Conservation (phyloP, 2,329 filamentous ascomycete genomes). For the Emmonsiellopsis sp. region DNA sequence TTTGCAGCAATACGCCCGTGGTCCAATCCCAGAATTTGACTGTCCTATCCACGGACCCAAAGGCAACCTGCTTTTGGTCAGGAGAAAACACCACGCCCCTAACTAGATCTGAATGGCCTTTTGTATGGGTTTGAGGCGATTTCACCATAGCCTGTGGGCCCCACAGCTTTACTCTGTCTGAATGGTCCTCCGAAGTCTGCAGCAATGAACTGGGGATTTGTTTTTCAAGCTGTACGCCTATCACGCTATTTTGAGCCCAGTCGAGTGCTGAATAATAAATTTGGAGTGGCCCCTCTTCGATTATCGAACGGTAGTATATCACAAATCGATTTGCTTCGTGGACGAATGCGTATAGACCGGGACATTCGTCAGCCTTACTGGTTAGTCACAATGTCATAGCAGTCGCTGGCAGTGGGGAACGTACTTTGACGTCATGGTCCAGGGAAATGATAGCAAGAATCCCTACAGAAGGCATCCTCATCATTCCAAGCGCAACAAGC, state of each 20-base stretch:
- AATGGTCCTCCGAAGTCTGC: background rate
- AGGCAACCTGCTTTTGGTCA: background rate
- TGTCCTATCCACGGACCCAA: too few relatives aligned
- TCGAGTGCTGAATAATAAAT: background rate
- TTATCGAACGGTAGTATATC: background rate
- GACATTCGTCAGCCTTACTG: background rate
- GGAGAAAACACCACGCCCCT: background rate
- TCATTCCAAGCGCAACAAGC: background rate
- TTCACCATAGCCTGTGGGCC: background rate
- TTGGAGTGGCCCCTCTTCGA: background rate
- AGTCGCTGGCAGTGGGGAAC: background rate
- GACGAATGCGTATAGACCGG: background rate
- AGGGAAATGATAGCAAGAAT: background rate
- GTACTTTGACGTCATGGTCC: background rate
- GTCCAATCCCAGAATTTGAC: background rate
- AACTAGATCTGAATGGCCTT: background rate
- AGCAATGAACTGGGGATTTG: background rate
- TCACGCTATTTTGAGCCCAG: background rate
- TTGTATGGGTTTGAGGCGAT: background rate
- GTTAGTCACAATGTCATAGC: background rate
- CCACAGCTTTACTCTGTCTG: background rate
- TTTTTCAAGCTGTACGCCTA: background rate
- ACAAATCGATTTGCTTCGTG: background rate
- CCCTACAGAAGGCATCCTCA: background rate
- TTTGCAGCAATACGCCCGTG: constrained; percentile 2